Conservation (phyloP, 495 filamentous ascomycete genomes). For the Patellaria atrata region DNA sequence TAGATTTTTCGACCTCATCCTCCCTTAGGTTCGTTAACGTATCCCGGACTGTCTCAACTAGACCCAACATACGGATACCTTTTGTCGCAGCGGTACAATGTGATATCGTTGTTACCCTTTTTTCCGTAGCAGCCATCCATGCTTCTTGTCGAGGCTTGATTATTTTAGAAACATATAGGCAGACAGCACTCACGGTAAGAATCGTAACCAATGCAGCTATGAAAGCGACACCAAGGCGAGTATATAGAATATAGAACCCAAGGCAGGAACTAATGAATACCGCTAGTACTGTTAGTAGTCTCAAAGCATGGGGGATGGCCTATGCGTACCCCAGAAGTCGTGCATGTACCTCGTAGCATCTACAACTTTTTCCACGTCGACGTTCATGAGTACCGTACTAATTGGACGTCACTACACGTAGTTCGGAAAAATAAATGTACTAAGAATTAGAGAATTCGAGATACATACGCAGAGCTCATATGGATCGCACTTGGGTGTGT, state of each 20-base stretch:
- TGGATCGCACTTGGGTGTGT: conserved; percentile 8
- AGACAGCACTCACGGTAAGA: conserved; percentile 1
- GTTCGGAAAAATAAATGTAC: too few species aligned
- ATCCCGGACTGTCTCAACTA: conserved; percentile 5
- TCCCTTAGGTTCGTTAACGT: conserved; percentile 6
- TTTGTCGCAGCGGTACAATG: conserved; percentile 7
- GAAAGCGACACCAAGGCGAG: conserved; percentile 7
- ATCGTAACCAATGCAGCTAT: conserved; percentile 5
- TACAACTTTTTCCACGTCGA: conserved; percentile 16
- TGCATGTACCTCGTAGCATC: conserved; percentile 5
- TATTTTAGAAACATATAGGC: conserved; percentile 6
- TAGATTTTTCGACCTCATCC: conserved; percentile 3
- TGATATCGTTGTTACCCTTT: conserved; percentile 4
- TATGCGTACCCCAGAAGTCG: conserved; percentile 17
- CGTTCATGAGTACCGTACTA: conserved; percentile 19
- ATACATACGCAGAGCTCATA: conserved; percentile 11
- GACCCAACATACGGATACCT: conserved; percentile 11
- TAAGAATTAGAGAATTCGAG: too few species aligned
- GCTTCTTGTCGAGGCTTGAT: conserved; percentile 6
- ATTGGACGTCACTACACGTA: too few species aligned
- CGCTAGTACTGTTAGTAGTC: too few species aligned
- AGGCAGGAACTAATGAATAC: conserved; percentile 4
- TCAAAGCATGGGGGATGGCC: too few species aligned
- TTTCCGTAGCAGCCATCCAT: conserved; percentile 7
- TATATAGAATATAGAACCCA: conserved; percentile 13